Conservation (phyloP, 192 early-diverging fungal species). For the Coemansia sp. region DNA sequence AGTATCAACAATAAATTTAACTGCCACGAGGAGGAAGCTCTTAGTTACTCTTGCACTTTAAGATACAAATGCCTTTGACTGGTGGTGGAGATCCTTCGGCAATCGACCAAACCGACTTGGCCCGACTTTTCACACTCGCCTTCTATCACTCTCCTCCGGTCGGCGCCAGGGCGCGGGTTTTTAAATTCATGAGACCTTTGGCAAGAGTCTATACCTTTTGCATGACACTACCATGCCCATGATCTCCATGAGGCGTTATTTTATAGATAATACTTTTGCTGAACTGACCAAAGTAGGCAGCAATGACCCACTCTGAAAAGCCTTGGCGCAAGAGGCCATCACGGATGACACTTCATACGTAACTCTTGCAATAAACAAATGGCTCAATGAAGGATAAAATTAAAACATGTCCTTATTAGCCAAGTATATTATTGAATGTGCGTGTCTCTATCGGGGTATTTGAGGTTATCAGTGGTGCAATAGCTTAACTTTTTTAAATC, state of each 20-base stretch:
- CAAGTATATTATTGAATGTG: too few species aligned
- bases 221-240: neutral
- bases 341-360: neutral
- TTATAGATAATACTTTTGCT: neutral
- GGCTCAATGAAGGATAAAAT: too few species aligned
- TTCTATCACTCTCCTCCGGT: neutral
- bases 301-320: neutral
- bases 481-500: too few species aligned
- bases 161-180: neutral
- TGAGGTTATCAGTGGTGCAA: too few species aligned
- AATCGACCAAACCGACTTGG: neutral
- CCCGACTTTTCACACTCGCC: too few species aligned
- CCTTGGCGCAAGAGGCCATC: neutral
- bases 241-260: neutral
- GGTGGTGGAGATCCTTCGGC: neutral
- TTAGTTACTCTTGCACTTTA: too few species aligned
- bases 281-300: neutral
- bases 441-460: too few species aligned
- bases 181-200: neutral
- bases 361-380: too few species aligned
- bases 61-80: too few species aligned
- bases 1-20: too few species aligned
- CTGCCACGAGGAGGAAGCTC: too few species aligned
- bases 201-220: neutral
- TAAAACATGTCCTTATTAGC: too few species aligned